These are phyloP conservation scores for Leccinum arenicola DNA, from an alignment of 768 basidiomycete genomes.

Conservation along the genomic window DNA sequence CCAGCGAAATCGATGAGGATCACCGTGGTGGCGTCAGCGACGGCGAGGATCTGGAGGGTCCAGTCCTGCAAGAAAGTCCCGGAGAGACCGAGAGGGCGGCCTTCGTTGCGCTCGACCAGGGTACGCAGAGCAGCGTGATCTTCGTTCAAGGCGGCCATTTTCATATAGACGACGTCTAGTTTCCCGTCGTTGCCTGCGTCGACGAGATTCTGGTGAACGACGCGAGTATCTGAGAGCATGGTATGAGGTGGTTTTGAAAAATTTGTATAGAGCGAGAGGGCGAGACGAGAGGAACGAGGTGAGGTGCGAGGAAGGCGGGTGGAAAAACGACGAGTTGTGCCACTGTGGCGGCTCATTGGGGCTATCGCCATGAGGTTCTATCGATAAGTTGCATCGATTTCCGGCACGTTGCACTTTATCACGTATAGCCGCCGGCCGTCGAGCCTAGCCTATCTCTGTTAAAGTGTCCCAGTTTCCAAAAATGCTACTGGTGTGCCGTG, in stretches of 20 bases:
- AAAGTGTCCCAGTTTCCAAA: neutral
- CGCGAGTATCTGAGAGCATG: neutral
- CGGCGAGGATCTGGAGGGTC: constrained; percentile 24
- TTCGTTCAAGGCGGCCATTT: constrained; percentile 22
- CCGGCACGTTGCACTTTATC: neutral
- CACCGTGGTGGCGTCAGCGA: constrained; percentile 27
- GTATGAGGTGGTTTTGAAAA: neutral
- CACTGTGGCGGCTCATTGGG: neutral
- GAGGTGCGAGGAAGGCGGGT: constrained; percentile 2
- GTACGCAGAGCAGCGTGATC: constrained; percentile 20
- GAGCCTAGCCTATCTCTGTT: neutral
- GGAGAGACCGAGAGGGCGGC: constrained; percentile 32
- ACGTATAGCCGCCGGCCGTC: neutral
- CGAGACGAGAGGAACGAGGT: constrained; percentile 1
- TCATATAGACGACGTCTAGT: constrained; percentile 13
- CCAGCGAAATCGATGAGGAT: constrained; percentile 27
- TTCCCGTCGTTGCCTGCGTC: constrained; percentile 24
- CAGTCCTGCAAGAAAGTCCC: constrained; percentile 22
- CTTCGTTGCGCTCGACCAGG: constrained; percentile 32
- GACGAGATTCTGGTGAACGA: constrained; percentile 28
- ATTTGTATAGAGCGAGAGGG: neutral
- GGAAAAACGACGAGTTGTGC: constrained; percentile 5
- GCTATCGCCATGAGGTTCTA: neutral
- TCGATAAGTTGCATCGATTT: neutral
- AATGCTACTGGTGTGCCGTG: neutral